Base-by-base conservation (phyloP, 768 basidiomycete species). In the Pisolithus marmoratus region DNA sequence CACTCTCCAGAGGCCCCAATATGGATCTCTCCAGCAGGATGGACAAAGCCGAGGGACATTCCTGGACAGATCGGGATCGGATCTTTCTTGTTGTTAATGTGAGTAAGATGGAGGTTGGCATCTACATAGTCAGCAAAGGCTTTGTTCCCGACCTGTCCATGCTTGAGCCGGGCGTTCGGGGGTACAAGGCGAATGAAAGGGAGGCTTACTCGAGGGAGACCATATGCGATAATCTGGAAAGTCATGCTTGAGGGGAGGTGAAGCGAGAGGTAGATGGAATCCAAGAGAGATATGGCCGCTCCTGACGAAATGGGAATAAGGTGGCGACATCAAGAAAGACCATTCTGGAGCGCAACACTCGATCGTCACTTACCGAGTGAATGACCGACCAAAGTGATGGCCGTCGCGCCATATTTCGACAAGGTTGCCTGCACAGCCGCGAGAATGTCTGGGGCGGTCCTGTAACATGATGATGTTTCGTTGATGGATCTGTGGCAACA, bases 81-180 rank as follows among this genome's bases (percentile, higher is more conserved):
- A 44, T 77, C 75, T 31, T 69, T 54, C 50, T 61, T 37, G 66
- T 84, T 82, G 62, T 77, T 82, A 60, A 84, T 73, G 52, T 75
- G 60, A 8, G 64, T 60, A 53, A 70, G 62, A 6, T 66, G 59
- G 19, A 69, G 66, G 45, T 53, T 64, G 24, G 60, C 54, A 51
- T 76, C 75, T 31, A 77, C 63, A 49, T 72, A 70, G 52, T 74
- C 56, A 1, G 76, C 76, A 64, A 71, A 77, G 3, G 60, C 72
- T 51, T 71, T 59, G 60, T 79, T 74, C 2, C 76, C 76, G 29
- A 71, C 58, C 64, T 64, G 26, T 52, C 54, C n/a, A 44, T 40
- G 2, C 45, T 49, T 23, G 53, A 26, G 34, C 38, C 19, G 12
- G 19, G n/a, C 31, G 41, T 36, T 51, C 40, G 5, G 45, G 41